phyloP scores from a whole-genome alignment of 2,329 filamentous ascomycete species.

The Cladophialophora bantiana region DNA sequence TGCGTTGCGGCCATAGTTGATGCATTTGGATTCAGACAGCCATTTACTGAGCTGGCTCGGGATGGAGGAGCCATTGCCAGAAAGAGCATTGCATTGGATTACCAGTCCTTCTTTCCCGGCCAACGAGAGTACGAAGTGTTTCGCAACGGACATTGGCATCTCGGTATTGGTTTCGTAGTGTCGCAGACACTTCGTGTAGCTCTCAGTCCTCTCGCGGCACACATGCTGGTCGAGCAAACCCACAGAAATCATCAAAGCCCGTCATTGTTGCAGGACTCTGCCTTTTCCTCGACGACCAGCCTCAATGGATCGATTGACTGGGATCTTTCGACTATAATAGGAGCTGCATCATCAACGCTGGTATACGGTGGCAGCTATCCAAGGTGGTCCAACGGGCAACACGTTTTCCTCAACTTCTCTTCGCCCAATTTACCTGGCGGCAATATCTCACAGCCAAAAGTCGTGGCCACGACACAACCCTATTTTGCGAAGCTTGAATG shows the following conservation, averaged over 20 bases:
- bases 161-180: not conserved
- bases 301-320: not conserved
- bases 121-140: not conserved
- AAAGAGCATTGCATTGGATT: not conserved
- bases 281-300: not conserved
- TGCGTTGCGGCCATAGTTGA: not conserved
- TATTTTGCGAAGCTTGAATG: not conserved
- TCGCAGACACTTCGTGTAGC: not conserved
- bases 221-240: not conserved
- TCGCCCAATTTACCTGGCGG: not conserved
- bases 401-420: not conserved
- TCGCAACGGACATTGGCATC: not conserved
- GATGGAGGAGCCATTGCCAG: not conserved
- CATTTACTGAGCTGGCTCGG: not conserved
- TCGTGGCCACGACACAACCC: not conserved
- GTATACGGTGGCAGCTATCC: not conserved
- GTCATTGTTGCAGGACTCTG: not conserved
- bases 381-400: not conserved
- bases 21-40: not conserved
- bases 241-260: not conserved
- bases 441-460: not conserved
- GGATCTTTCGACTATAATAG: not conserved
- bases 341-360: not conserved
- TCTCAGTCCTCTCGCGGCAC: not conserved
- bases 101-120: not conserved